Evolutionary conservation across 75 land plant genomes (phyloP).

Genomic region (Sequoia sempervirens): DNA sequence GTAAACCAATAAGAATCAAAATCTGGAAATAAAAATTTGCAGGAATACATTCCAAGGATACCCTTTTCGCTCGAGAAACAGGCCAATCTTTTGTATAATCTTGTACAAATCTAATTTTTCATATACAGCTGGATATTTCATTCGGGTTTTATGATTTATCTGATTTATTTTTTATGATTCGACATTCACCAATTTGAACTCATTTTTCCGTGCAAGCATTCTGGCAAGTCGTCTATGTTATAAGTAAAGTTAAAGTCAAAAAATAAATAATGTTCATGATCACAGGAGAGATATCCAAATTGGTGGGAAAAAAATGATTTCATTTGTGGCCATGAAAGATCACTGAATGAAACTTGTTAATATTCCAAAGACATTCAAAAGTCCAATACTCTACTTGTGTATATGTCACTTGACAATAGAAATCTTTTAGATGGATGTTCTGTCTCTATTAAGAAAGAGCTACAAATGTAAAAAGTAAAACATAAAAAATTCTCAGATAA

Average conservation of each 20-base stretch:
- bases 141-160: too few species aligned
- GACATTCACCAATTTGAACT: conserved; percentile 66
- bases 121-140: conserved; percentile 92
- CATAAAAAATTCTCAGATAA: too few species aligned
- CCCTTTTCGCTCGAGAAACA: conserved; percentile 91
- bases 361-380: not conserved
- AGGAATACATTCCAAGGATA: conserved; percentile 14
- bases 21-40: not conserved
- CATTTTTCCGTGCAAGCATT: conserved; percentile 30
- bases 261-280: not conserved
- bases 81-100: conserved; percentile 90
- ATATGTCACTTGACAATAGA: not conserved
- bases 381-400: not conserved
- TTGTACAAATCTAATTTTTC: conserved; percentile 90
- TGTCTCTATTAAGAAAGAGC: too few species aligned
- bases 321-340: not conserved
- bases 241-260: not conserved
- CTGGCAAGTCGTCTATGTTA: not conserved
- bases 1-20: not conserved
- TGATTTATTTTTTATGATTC: conserved; percentile 81
- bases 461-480: too few species aligned
- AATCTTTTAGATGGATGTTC: not conserved
- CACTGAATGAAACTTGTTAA: not conserved
- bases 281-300: not conserved
- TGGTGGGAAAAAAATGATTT: not conserved